Base-by-base conservation (phyloP, 805 yeast genomes). In the Sugiyamaella boreocaroliniensis region DNA sequence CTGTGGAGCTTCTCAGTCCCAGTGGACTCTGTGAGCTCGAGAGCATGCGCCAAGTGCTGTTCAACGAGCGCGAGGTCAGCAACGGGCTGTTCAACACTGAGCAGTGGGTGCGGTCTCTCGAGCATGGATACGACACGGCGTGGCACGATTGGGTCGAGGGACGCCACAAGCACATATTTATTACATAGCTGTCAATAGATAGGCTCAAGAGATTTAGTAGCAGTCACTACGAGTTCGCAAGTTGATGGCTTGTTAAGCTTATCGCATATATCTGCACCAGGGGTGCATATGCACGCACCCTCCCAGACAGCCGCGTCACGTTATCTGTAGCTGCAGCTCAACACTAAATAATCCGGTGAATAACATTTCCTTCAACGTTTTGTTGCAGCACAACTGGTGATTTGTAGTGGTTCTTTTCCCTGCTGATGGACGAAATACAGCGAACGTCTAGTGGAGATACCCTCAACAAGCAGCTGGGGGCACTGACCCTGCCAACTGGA, bases 111-210 rank as follows among this genome's bases (percentile, higher is more conserved):
- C 20, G 52, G 20, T 56, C 60, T 29, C 40, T 65, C 10, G 69
- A 65, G 49, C 49, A 41, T 22, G 68, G 61, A 5, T 62, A 55
- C 32, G 48, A 51, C 47, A n/a, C n/a, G 29, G 65, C 66, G 43
- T 65, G 69, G 68, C 11, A 56, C 4, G 56, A 59, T 37, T 65
- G 68, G 68, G 59, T 61, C 1, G 54, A 52, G 12, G 58, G 61
- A 5, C 42, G 41, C 22, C 59, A 54, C 42, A 54, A 55, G 16
- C 40, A 58, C 40, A 53, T 59, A 40, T 54, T 48, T 47, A 45
- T 51, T 6, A 22, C 26, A 15, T 12, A 48, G 32, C 15, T 26
- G 10, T 42, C 42, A 42, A 18, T 43, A n/a, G n/a, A n/a, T n/a
- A n/a, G n/a, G n/a, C n/a, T n/a, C n/a, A n/a, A n/a, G n/a, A n/a